phyloP scores from a whole-genome alignment of 2,329 filamentous ascomycete species.

The Grosmannia clavigera region DNA sequence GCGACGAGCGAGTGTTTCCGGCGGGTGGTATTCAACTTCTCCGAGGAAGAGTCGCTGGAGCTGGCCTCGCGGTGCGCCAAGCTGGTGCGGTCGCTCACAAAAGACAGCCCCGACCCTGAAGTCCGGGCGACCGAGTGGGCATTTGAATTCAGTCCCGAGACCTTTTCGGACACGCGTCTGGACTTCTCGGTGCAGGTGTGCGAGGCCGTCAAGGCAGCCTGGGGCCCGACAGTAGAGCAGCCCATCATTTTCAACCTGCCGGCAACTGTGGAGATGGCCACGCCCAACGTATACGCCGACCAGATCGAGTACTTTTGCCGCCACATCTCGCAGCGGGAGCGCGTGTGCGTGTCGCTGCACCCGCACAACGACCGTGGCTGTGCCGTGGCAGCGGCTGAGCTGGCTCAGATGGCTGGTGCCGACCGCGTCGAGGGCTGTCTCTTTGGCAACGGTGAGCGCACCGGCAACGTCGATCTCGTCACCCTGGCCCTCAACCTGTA shows the following conservation, averaged over 20 bases:
- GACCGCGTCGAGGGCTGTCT: slow-evolving; percentile 89
- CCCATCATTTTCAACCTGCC: slow-evolving; percentile 96
- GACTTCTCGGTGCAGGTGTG: slow-evolving; percentile 77
- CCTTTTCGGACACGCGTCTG: slow-evolving; percentile 79
- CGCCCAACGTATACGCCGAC: slow-evolving; percentile 91
- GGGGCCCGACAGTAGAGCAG: slow-evolving; percentile 67
- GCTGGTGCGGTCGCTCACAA: slow-evolving; percentile 80
- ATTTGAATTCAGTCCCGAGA: slow-evolving; percentile 77
- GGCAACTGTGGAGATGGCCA: slow-evolving; percentile 88
- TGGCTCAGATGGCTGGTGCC: slow-evolving; percentile 93
- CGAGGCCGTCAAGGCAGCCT: slow-evolving; percentile 86
- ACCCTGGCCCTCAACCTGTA: slow-evolving; percentile 90
- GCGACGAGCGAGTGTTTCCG: slow-evolving; percentile 95
- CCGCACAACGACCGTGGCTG: slow-evolving; percentile 92
- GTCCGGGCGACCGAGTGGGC: slow-evolving; percentile 53
- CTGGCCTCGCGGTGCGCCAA: slow-evolving; percentile 78
- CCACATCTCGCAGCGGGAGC: slow-evolving; percentile 72
- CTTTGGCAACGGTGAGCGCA: slow-evolving; percentile 90
- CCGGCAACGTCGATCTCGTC: slow-evolving; percentile 89
- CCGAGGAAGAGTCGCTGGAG: slow-evolving; percentile 67
- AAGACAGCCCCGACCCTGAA: slow-evolving; percentile 51
- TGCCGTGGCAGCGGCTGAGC: slow-evolving; percentile 76
- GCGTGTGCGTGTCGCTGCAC: slow-evolving; percentile 80
- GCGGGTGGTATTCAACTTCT: slow-evolving; percentile 77
- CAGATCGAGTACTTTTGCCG: slow-evolving; percentile 93